These are phyloP conservation scores for Hypoxylon cercidicola DNA, from an alignment of 495 filamentous ascomycete genomes.

Conservation along the genomic window DNA sequence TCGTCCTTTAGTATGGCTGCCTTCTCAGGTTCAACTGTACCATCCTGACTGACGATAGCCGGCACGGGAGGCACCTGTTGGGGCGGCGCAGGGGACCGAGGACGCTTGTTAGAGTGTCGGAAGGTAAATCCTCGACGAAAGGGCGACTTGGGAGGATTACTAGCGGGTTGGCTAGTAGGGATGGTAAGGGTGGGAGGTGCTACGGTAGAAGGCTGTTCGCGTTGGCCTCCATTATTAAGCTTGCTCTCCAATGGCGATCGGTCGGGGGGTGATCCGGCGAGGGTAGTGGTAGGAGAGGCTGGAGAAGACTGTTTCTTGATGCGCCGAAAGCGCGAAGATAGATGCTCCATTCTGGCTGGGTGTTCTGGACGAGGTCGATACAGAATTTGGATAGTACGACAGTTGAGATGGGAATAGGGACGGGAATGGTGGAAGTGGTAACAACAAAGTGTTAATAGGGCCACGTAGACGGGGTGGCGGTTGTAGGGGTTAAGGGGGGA, in stretches of 20 bases:
- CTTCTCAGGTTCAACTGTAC: slow-evolving; percentile 40
- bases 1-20: slow-evolving; percentile 38
- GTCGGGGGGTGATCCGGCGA: slow-evolving; percentile 33
- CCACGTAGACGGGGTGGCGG: slow-evolving; percentile 8
- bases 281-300: slow-evolving; percentile 9
- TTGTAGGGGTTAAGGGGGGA: background rate
- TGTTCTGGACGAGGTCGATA: background rate
- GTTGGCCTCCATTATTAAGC: slow-evolving; percentile 7
- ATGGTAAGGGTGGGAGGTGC: slow-evolving; percentile 37
- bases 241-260: slow-evolving; percentile 22
- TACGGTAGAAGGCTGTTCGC: slow-evolving; percentile 1
- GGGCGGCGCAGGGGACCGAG: slow-evolving; percentile 52
- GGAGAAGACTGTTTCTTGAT: slow-evolving; percentile 22
- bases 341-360: slow-evolving; percentile 38
- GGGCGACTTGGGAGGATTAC: slow-evolving; percentile 36
- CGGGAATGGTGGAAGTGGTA: no score
- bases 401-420: no score
- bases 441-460: background rate
- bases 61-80: slow-evolving; percentile 45
- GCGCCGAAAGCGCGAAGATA: slow-evolving; percentile 44
- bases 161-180: slow-evolving; percentile 17
- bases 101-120: slow-evolving; percentile 49
- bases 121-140: slow-evolving; percentile 39
- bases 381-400: no score
- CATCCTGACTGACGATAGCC: slow-evolving; percentile 32